Conservation (phyloP, 176 grass and related monocot genomes). For the Carex kokanica region DNA sequence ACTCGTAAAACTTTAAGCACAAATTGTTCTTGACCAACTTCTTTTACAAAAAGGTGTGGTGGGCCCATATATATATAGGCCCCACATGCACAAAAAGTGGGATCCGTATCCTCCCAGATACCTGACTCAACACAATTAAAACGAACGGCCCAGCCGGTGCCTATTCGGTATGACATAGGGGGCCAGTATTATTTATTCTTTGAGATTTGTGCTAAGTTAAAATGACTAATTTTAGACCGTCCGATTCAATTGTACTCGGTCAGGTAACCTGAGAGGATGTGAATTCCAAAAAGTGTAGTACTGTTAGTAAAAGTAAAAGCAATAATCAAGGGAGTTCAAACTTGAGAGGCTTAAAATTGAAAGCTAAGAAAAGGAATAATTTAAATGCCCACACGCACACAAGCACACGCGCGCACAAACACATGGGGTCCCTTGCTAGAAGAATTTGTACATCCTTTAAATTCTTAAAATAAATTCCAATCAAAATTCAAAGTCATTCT, state of each 20-base stretch:
- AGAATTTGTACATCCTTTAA: conserved; percentile 18
- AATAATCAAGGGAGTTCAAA: neutral
- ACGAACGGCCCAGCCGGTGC: no score
- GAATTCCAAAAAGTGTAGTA: neutral
- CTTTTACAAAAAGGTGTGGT: no score
- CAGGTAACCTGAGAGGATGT: no score
- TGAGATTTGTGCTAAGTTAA: no score
- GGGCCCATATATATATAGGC: no score
- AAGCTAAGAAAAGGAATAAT: neutral
- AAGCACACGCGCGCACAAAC: neutral
- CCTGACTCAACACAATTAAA: no score
- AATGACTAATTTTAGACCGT: no score
- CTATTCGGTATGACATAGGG: no score
- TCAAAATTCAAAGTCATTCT: neutral
- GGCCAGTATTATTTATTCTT: no score
- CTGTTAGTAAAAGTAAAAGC: neutral
- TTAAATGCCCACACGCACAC: neutral
- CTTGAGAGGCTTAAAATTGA: neutral
- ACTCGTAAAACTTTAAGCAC: neutral
- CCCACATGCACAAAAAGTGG: no score
- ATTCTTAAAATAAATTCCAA: neutral
- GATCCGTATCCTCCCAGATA: no score
- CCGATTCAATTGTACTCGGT: no score
- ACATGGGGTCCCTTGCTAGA: neutral
- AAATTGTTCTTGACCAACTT: neutral